A percentile compares a stretch with the other conserved stretches of the same genome.
Evolutionary conservation across 2,329 filamentous ascomycete genomes (phyloP).

Genomic region (Exophiala sideris): DNA sequence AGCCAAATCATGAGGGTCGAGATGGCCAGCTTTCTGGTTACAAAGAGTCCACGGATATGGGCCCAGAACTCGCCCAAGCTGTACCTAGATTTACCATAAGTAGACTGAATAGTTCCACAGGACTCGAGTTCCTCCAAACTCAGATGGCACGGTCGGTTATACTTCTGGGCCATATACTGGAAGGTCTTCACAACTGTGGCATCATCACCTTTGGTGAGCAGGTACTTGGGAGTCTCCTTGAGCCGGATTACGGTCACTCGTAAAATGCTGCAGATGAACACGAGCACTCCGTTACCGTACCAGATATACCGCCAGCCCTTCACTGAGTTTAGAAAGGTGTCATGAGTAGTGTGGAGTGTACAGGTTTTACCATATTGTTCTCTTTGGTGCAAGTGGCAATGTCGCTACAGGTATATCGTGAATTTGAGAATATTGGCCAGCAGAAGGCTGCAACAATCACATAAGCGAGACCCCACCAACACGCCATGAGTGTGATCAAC

Average conservation of each 20-base stretch:
- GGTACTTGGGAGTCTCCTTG: constrained; percentile 71
- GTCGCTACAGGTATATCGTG: constrained; percentile 15
- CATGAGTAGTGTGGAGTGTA: background rate
- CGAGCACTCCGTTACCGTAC: constrained; percentile 65
- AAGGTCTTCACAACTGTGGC: constrained; percentile 68
- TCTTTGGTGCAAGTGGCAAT: constrained; percentile 46
- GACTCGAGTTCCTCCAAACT: constrained; percentile 49
- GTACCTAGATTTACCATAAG: constrained; percentile 36
- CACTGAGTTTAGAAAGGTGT: background rate
- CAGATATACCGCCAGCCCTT: constrained; percentile 72
- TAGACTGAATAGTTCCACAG: constrained; percentile 37
- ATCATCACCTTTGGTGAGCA: constrained; percentile 70
- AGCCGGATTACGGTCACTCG: constrained; percentile 68
- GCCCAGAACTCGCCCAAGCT: constrained; percentile 22
- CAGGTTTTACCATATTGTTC: constrained; percentile 43
- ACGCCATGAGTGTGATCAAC: constrained; percentile 43
- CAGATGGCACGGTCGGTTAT: constrained; percentile 52
- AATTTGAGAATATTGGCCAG: constrained; percentile 24
- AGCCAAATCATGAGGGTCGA: constrained; percentile 58
- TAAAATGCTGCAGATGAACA: constrained; percentile 65
- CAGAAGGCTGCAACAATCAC: constrained; percentile 25
- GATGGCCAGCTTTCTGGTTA: constrained; percentile 57
- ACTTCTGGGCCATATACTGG: constrained; percentile 52
- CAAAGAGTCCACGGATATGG: constrained; percentile 67
- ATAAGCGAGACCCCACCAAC: constrained; percentile 35